Percentiles rank a stretch among this genome's conserved stretches.
Conservation (phyloP, 768 basidiomycete species). For the Tulasnella sp. region DNA sequence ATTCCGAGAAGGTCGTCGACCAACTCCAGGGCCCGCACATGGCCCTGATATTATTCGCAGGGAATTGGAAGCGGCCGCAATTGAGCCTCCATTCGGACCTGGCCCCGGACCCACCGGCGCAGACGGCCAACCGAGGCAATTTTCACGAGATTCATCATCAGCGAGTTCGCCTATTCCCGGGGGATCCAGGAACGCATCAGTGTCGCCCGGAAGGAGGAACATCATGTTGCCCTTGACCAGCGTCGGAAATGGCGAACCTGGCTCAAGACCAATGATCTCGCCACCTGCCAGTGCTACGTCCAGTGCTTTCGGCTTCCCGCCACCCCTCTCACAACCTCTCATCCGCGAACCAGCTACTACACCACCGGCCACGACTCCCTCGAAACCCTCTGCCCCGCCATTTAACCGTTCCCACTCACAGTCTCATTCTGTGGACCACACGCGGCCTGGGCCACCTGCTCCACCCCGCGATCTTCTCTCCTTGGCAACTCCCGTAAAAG, state of each 20-base stretch:
- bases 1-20: constrained; percentile 83
- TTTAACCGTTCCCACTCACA: not conserved
- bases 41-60: constrained; percentile 24
- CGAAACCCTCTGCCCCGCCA: not conserved
- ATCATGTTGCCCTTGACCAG: not conserved
- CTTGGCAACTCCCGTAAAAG: not conserved
- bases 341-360: not conserved
- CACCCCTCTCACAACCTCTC: not conserved
- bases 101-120: not conserved
- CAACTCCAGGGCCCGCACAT: constrained; percentile 69
- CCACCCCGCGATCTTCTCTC: not conserved
- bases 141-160: not conserved
- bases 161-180: constrained; percentile 14
- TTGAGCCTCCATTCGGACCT: constrained; percentile 23
- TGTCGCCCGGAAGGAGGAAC: constrained; percentile 11
- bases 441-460: not conserved
- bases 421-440: not conserved
- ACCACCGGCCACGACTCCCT: not conserved
- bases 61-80: not conserved
- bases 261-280: not conserved
- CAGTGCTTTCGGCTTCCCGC: not conserved
- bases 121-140: not conserved
- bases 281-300: not conserved
- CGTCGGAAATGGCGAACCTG: not conserved
- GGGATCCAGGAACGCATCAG: constrained; percentile 8